phyloP scores from a whole-genome alignment of 345 rosid genomes.

The Heritiera littoralis region DNA sequence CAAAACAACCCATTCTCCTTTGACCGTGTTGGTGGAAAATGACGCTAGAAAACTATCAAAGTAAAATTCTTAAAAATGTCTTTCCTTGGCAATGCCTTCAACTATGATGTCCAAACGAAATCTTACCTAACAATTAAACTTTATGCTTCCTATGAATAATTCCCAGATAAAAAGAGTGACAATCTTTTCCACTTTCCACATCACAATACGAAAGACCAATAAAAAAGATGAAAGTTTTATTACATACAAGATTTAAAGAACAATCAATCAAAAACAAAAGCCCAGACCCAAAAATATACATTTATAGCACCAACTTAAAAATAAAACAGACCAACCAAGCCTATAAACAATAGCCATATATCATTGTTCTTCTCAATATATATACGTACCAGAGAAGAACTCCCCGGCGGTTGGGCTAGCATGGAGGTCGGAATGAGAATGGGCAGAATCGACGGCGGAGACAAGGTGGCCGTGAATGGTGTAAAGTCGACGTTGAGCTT shows the following conservation, averaged over 20 bases:
- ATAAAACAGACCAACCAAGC: not conserved
- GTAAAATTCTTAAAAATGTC: not conserved
- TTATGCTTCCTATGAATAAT: not conserved
- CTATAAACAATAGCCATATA: no score
- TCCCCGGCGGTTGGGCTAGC: conserved; percentile 69
- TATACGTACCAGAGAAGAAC: conserved; percentile 59
- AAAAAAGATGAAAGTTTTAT: not conserved
- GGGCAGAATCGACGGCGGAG: conserved; percentile 30
- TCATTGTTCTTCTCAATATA: not conserved
- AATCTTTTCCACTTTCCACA: not conserved
- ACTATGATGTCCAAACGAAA: not conserved
- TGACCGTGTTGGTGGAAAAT: not conserved
- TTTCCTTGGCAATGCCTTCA: not conserved
- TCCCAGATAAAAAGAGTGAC: not conserved
- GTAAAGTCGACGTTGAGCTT: conserved; percentile 73
- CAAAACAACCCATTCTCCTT: not conserved
- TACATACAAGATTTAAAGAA: not conserved
- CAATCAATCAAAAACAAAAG: not conserved
- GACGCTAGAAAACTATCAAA: not conserved
- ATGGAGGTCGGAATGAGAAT: conserved; percentile 43
- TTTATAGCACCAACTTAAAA: no score
- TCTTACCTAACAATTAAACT: not conserved
- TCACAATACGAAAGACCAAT: not conserved
- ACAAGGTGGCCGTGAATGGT: conserved; percentile 66
- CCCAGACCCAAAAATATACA: not conserved